Evolutionary conservation across 805 yeast species (phyloP).

Genomic region (Metschnikowia bowlesiae): DNA sequence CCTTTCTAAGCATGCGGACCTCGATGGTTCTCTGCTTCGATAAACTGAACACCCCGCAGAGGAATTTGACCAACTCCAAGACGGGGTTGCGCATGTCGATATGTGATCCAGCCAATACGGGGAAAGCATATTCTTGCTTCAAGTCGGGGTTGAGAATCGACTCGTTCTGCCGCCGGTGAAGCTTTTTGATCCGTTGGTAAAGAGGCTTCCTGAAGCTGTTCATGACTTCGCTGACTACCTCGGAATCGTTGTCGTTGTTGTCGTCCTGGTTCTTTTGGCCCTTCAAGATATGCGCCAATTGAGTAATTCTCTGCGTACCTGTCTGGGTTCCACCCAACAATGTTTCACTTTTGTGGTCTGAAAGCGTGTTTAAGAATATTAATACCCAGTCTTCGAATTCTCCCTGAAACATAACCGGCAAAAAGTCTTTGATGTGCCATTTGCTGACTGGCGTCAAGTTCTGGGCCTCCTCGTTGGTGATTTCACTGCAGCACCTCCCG

Average conservation of each 20-base stretch:
- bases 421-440: slow-evolving; percentile 76
- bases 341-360: slow-evolving; percentile 47
- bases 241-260: slow-evolving; percentile 33
- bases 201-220: slow-evolving; percentile 59
- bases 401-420: slow-evolving; percentile 70
- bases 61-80: slow-evolving; percentile 69
- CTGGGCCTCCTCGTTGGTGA: slow-evolving; percentile 42
- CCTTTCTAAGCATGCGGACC: slow-evolving; percentile 69
- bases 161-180: slow-evolving; percentile 68
- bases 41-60: slow-evolving; percentile 68
- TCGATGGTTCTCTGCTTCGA: slow-evolving; percentile 65
- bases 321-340: slow-evolving; percentile 33
- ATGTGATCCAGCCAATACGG: slow-evolving; percentile 72
- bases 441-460: slow-evolving; percentile 47
- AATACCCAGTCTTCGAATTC: slow-evolving; percentile 89
- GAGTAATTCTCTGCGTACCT: slow-evolving; percentile 62
- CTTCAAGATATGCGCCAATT: slow-evolving; percentile 51
- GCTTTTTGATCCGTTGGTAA: slow-evolving; percentile 57
- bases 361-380: slow-evolving; percentile 66
- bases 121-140: slow-evolving; percentile 64
- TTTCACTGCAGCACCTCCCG: slow-evolving; percentile 55
- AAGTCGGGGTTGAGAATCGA: slow-evolving; percentile 63
- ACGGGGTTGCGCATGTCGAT: slow-evolving; percentile 61
- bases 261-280: slow-evolving; percentile 36
- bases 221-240: slow-evolving; percentile 45